Conservation (phyloP, 176 grass and related monocot species). For the Zea mays region DNA sequence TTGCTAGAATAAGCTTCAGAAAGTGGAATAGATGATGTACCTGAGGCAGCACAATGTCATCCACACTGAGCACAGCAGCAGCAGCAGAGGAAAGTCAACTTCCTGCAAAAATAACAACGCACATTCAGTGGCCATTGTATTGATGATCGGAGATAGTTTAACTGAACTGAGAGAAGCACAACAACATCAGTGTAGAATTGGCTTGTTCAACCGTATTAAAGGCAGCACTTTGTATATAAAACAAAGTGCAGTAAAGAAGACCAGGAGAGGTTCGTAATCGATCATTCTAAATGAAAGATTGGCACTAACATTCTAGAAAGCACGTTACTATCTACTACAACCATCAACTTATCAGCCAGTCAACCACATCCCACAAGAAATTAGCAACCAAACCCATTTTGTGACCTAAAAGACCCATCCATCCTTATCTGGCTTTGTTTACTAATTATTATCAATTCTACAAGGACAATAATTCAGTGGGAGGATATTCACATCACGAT, state of each 20-base stretch:
- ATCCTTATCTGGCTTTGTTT: conserved; percentile 40
- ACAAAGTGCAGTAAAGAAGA: not conserved
- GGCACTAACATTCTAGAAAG: not conserved
- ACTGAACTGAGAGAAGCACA: no score
- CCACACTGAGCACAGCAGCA: conserved; percentile 66
- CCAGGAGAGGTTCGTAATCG: not conserved
- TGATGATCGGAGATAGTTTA: no score
- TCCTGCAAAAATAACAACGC: conserved; percentile 22
- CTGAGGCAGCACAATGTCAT: conserved; percentile 92
- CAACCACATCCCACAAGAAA: not conserved
- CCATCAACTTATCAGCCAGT: conserved; percentile 8
- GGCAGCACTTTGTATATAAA: not conserved
- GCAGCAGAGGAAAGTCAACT: conserved; percentile 72
- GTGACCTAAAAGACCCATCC: no score
- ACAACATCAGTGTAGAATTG: no score
- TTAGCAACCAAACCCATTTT: not conserved
- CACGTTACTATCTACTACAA: conserved; percentile 11
- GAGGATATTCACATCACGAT: no score
- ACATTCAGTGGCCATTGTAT: no score
- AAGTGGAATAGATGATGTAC: conserved; percentile 38
- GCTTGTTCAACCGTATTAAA: not conserved
- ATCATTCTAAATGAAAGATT: not conserved
- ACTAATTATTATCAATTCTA: conserved; percentile 34
- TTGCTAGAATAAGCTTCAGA: not conserved
- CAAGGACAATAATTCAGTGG: no score